Percentiles rank a stretch among this genome's conserved stretches.
Conservation (phyloP, 2,329 filamentous ascomycete genomes). For the Xylariaceae sp. region DNA sequence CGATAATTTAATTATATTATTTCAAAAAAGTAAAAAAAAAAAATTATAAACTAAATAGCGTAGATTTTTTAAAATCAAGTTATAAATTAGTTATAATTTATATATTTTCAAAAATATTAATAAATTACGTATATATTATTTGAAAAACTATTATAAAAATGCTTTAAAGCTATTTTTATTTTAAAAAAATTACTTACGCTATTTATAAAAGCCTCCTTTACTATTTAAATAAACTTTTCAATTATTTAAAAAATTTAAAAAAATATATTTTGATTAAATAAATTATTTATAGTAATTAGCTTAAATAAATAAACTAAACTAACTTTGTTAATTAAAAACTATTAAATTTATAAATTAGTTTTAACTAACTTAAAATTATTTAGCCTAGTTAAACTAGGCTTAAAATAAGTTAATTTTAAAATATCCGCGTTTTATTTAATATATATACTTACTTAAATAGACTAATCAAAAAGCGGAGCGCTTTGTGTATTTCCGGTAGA, state of each 20-base stretch:
- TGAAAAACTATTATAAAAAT: slow-evolving; percentile 1
- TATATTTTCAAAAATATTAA: neutral
- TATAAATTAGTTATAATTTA: neutral
- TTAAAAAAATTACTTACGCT: neutral
- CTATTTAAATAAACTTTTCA: neutral
- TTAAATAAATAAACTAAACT: neutral
- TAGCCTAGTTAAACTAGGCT: too few relatives aligned
- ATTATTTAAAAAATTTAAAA: neutral
- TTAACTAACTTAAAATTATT: too few relatives aligned
- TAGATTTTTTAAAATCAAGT: neutral
- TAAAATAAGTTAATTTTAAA: too few relatives aligned
- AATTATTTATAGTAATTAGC: neutral
- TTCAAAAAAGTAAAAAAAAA: neutral
- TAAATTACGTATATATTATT: neutral
- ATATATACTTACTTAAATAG: too few relatives aligned
- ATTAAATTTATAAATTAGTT: too few relatives aligned
- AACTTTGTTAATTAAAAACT: neutral
- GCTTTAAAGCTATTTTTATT: neutral
- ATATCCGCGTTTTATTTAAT: too few relatives aligned
- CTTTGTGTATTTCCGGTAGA: too few relatives aligned
- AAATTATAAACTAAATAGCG: neutral
- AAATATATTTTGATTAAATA: neutral
- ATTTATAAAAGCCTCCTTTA: neutral
- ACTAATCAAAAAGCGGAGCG: too few relatives aligned
- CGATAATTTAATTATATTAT: neutral